Conservation (phyloP, 1,284 basidiomycete species). For the Pulveroboletus ridleyi region DNA sequence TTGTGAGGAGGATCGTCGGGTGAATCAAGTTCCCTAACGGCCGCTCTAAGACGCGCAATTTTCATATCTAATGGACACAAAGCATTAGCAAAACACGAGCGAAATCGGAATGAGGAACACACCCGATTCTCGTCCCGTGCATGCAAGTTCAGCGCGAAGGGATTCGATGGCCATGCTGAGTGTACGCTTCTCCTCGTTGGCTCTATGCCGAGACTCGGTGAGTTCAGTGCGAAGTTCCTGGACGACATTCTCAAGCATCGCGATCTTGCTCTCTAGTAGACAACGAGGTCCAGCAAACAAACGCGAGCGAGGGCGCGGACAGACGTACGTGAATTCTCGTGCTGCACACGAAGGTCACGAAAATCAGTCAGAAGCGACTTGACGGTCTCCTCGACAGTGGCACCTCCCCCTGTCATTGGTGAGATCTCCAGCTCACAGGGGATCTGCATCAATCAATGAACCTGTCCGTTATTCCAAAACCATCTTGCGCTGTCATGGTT, state of each 20-base stretch:
- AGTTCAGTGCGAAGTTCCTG: constrained; percentile 18
- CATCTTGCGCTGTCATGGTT: not conserved
- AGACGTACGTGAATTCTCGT: constrained; percentile 20
- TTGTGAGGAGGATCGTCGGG: not conserved
- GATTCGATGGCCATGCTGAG: constrained; percentile 9
- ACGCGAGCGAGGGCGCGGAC: no score
- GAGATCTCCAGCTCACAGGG: constrained; percentile 1
- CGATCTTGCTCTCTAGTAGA: constrained; percentile 11
- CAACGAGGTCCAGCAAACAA: constrained; percentile 3
- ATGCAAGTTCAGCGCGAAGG: constrained; percentile 13
- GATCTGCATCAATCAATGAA: constrained; percentile 2
- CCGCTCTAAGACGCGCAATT: not conserved
- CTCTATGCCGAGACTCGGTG: not conserved
- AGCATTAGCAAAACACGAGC: not conserved
- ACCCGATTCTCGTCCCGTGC: not conserved
- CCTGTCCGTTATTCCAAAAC: not conserved
- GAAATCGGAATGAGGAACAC: not conserved
- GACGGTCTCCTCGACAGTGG: constrained; percentile 6
- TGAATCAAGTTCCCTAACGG: not conserved
- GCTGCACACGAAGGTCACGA: constrained; percentile 13
- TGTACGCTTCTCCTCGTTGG: not conserved
- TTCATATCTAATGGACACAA: not conserved
- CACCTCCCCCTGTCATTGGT: not conserved
- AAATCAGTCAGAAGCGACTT: constrained; percentile 8
- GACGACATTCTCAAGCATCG: constrained; percentile 12